Evolutionary conservation across 139 green algal genomes (phyloP).

Genomic region (Helicosporidium sp.): DNA sequence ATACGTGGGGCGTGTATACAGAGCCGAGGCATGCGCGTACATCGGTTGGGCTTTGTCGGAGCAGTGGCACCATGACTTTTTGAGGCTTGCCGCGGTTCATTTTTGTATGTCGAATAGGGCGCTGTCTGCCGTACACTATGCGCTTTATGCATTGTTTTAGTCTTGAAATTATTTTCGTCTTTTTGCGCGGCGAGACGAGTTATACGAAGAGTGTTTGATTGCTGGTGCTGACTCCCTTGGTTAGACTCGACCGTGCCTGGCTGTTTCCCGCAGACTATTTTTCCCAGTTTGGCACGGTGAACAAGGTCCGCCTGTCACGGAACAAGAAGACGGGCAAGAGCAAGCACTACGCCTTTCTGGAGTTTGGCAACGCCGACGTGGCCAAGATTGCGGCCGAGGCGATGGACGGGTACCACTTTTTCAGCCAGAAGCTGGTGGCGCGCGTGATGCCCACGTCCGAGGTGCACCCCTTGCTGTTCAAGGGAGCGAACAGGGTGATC

Average conservation of each 20-base stretch:
- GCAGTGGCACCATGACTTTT: too few relatives aligned
- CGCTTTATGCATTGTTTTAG: too few relatives aligned
- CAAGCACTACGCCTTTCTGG: slow-evolving; percentile 48
- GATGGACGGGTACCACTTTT: slow-evolving; percentile 84
- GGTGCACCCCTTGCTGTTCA: slow-evolving; percentile 54
- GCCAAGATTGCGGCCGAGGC: slow-evolving; percentile 56
- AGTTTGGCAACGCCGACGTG: slow-evolving; percentile 48
- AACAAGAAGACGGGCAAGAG: slow-evolving; percentile 29
- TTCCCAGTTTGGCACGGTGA: slow-evolving; percentile 29
- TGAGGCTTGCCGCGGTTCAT: too few relatives aligned
- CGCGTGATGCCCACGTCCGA: slow-evolving; percentile 20
- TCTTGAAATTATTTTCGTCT: too few relatives aligned
- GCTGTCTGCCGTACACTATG: too few relatives aligned
- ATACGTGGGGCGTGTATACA: not conserved
- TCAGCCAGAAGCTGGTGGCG: slow-evolving; percentile 40
- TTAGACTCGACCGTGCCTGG: not conserved
- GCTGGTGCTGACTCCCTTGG: not conserved
- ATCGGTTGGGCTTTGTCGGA: too few relatives aligned
- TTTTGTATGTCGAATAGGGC: too few relatives aligned
- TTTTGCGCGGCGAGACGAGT: too few relatives aligned
- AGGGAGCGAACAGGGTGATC: slow-evolving; percentile 55
- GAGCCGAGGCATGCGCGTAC: not conserved
- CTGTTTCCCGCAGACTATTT: slow-evolving; percentile 16
- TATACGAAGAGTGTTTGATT: too few relatives aligned
- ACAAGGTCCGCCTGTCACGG: slow-evolving; percentile 22